Base-by-base conservation (phyloP, 805 yeast species). In the Saturnispora quitensis region DNA sequence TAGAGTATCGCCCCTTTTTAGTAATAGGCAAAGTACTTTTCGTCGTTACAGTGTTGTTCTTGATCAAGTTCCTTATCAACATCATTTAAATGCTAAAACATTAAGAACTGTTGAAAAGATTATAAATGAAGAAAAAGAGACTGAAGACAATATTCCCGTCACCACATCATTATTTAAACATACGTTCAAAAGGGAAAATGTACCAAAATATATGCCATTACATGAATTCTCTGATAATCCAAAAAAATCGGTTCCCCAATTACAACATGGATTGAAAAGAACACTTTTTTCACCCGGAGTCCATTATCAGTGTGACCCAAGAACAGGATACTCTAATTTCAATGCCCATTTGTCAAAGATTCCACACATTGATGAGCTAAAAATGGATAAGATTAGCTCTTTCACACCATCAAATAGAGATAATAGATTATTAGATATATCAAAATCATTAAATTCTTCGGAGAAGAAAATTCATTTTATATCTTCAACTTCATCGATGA, bases 401-500 rank as follows among this genome's bases (percentile, higher is more conserved):
- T 90, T 83, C 59, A 75, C 81, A 8, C 75, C 88, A 0, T 82
- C 95, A 0, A 78, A 86, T 3, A 78, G 78, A 59, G 97, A 91
- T 68, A 54, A 62, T 12, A 61, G 60, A 0, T 70, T 91, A 45
- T 59, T 76, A 1, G 50, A 70, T 4, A 64, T 84, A 9, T 82
- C 91, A 0, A 20, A 34, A 55, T 55, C 17, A 8, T 8, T 50
- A 1, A 35, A 53, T 33, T 42, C n/a, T 1, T 45, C 49, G 2
- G 45, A 52, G 5, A 25, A 38, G 52, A 47, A 59, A 58, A 42
- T 71, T 59, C 62, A 65, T 51, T 91, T 74, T 62, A 78, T 77
- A 53, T 86, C 95, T 2, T 89, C 97, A 1, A 89, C 98, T 0
- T 86, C 95, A 18, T 86, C 96, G 1, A 77, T 91, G 86, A 90